Conservation (phyloP, 345 rosid species). For the Chamaenerion angustifolium region DNA sequence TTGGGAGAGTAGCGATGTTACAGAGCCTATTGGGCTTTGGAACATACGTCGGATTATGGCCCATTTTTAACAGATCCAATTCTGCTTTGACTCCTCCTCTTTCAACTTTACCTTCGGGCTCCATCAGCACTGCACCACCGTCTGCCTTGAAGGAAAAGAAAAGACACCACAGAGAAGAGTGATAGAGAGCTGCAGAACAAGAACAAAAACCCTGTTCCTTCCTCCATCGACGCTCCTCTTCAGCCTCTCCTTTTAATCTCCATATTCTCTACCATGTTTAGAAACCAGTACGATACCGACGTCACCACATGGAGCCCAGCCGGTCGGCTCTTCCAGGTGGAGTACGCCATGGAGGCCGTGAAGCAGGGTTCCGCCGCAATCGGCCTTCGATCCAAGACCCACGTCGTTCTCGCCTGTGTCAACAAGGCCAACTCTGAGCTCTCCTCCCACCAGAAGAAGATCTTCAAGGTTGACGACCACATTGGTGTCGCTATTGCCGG, state of each 20-base stretch:
- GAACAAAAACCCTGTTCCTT: slow-evolving; percentile 5
- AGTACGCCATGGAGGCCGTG: slow-evolving; percentile 99
- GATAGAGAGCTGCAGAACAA: too few species aligned
- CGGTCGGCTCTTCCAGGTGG: slow-evolving; percentile 91
- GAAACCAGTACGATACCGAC: slow-evolving; percentile 98
- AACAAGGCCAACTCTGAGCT: slow-evolving; percentile 91
- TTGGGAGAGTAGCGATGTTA: too few species aligned
- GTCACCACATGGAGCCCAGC: slow-evolving; percentile 99
- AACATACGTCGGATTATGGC: too few species aligned
- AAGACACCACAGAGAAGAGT: not conserved
- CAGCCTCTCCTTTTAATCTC: not conserved
- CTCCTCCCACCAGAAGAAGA: slow-evolving; percentile 96
- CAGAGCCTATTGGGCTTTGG: too few species aligned
- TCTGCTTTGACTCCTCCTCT: too few species aligned
- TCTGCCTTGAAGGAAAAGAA: slow-evolving; percentile 15
- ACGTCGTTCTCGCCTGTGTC: slow-evolving; percentile 81
- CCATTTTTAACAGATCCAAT: too few species aligned
- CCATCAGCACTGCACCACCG: too few species aligned
- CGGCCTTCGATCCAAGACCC: slow-evolving; percentile 96
- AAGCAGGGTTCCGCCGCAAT: slow-evolving; percentile 99
- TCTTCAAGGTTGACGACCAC: slow-evolving; percentile 96
- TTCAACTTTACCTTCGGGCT: too few species aligned
- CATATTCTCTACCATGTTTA: slow-evolving; percentile 37
- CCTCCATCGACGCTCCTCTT: slow-evolving; percentile 5
- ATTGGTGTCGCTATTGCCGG: slow-evolving; percentile 97